phyloP scores from a whole-genome alignment of 2,329 filamentous ascomycete genomes.

The Pseudogymnoascus sp. region DNA sequence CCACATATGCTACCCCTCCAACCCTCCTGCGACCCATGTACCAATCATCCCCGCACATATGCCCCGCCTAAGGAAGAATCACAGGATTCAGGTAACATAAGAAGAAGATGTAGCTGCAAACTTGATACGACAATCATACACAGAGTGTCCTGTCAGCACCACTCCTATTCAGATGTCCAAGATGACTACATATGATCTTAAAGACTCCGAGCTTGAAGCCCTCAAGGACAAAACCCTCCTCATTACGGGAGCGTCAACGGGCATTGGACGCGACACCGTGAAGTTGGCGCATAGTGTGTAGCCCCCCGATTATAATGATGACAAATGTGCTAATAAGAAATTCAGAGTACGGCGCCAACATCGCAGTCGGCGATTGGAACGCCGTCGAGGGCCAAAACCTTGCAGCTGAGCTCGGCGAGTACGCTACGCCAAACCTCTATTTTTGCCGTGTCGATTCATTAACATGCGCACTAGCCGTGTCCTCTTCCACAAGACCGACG shows the following conservation, averaged over 20 bases:
- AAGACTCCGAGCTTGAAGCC: not conserved
- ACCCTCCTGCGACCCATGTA: no score
- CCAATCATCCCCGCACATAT: no score
- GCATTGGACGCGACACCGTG: slow-evolving; percentile 15
- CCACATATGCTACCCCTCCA: no score
- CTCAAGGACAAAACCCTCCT: slow-evolving; percentile 16
- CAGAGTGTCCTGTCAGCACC: no score
- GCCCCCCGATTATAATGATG: not conserved
- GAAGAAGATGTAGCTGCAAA: no score
- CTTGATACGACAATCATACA: no score
- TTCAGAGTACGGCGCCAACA: slow-evolving; percentile 10
- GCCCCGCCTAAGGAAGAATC: no score
- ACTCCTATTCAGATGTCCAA: not conserved
- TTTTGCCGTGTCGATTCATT: slow-evolving; percentile 12
- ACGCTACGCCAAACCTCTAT: not conserved
- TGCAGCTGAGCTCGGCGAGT: slow-evolving; percentile 9
- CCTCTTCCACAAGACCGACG: slow-evolving; percentile 21
- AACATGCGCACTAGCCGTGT: slow-evolving; percentile 12
- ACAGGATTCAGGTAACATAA: no score
- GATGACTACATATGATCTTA: slow-evolving; percentile 5
- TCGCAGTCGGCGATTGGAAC: slow-evolving; percentile 16
- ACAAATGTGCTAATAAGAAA: not conserved
- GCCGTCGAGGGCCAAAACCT: not conserved
- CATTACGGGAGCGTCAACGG: slow-evolving; percentile 15
- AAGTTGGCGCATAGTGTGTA: slow-evolving; percentile 12